phyloP scores from a whole-genome alignment of 1,284 basidiomycete genomes.

The Pseudozyma sp. region DNA sequence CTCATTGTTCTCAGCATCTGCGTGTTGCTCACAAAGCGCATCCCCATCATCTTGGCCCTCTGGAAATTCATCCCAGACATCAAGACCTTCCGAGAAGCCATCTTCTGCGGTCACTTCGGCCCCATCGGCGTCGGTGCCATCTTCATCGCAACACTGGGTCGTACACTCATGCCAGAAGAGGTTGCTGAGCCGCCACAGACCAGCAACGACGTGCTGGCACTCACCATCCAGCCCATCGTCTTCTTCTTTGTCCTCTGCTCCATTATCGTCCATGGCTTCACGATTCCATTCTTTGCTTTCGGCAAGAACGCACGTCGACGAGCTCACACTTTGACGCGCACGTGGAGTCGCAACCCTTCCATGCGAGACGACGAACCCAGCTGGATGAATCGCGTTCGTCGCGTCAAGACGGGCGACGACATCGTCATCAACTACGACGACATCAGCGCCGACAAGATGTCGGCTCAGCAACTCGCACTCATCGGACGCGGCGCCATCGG shows the following conservation, averaged over 20 bases:
- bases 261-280: slow-evolving; percentile 67
- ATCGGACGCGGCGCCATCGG: slow-evolving; percentile 62
- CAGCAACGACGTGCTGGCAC: slow-evolving; percentile 61
- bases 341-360: slow-evolving; percentile 57
- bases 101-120: slow-evolving; percentile 68
- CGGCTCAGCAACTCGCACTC: slow-evolving; percentile 55
- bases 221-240: slow-evolving; percentile 67
- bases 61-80: slow-evolving; percentile 69
- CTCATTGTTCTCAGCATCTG: slow-evolving; percentile 63
- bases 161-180: slow-evolving; percentile 61
- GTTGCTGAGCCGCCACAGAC: slow-evolving; percentile 59
- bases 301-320: slow-evolving; percentile 54
- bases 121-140: slow-evolving; percentile 68
- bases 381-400: slow-evolving; percentile 61
- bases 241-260: slow-evolving; percentile 68
- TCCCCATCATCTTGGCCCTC: slow-evolving; percentile 64
- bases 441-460: slow-evolving; percentile 53
- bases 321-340: slow-evolving; percentile 60
- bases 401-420: slow-evolving; percentile 54
- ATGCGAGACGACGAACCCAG: slow-evolving; percentile 57
- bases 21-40: slow-evolving; percentile 63
- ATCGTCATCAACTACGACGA: slow-evolving; percentile 50
- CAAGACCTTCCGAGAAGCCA: slow-evolving; percentile 68
- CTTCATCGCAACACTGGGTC: slow-evolving; percentile 65
- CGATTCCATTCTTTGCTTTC: slow-evolving; percentile 68